phyloP scores from a whole-genome alignment of 192 early-diverging fungal species.

The Backusella parvicylindrica region DNA sequence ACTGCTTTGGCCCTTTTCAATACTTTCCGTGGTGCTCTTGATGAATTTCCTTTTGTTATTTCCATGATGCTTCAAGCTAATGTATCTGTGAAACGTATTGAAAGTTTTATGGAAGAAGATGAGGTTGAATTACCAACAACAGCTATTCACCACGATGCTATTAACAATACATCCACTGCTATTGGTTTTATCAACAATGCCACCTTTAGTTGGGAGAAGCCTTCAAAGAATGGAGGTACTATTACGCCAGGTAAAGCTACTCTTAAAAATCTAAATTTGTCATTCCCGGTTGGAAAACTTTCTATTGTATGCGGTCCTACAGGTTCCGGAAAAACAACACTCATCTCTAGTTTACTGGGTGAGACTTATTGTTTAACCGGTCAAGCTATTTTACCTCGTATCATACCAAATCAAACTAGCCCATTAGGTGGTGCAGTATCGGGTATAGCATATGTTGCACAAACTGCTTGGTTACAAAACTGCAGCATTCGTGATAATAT shows the following conservation, averaged over 20 bases:
- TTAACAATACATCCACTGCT: not conserved
- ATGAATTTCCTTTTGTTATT: slow-evolving; percentile 58
- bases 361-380: slow-evolving; percentile 62
- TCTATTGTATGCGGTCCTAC: slow-evolving; percentile 84
- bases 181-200: slow-evolving; percentile 68
- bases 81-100: slow-evolving; percentile 69
- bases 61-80: slow-evolving; percentile 55
- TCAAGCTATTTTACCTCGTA: slow-evolving; percentile 39
- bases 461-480: slow-evolving; percentile 57
- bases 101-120: slow-evolving; percentile 69
- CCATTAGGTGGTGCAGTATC: slow-evolving; percentile 37
- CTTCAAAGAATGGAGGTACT: slow-evolving; percentile 3
- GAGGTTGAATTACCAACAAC: slow-evolving; percentile 49
- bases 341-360: slow-evolving; percentile 79
- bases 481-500: slow-evolving; percentile 61
- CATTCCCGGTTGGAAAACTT: slow-evolving; percentile 67
- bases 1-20: slow-evolving; percentile 70
- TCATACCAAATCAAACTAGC: not conserved
- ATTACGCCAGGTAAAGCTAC: slow-evolving; percentile 40
- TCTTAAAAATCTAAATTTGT: slow-evolving; percentile 60
- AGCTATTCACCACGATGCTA: slow-evolving; percentile 18
- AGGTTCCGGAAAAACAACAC: slow-evolving; percentile 86
- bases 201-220: slow-evolving; percentile 58
- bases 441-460: slow-evolving; percentile 80
- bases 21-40: slow-evolving; percentile 65